These are phyloP conservation scores for Gossypium stocksii DNA, from an alignment of 345 rosid genomes.

Conservation along the genomic window DNA sequence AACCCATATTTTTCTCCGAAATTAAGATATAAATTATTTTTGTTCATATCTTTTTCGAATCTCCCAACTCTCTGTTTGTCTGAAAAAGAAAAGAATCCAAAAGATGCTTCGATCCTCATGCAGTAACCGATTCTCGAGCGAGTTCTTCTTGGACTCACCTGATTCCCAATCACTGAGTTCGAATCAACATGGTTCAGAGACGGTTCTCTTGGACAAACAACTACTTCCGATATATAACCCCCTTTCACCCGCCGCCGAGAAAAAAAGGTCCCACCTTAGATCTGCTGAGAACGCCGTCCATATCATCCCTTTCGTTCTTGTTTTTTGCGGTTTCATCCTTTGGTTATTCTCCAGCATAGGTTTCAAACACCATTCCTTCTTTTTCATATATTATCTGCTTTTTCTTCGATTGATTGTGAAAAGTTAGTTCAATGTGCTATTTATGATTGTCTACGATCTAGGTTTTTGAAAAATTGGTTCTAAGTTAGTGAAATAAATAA, in stretches of 20 bases:
- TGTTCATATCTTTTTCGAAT: not conserved
- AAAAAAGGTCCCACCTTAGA: slow-evolving; percentile 53
- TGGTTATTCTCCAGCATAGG: slow-evolving; percentile 75
- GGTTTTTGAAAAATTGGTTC: not conserved
- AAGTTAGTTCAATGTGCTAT: not conserved
- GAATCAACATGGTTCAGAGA: slow-evolving; percentile 21
- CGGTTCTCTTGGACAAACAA: slow-evolving; percentile 15
- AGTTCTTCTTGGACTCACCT: slow-evolving; percentile 26
- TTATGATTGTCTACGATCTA: not conserved
- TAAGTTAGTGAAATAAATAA: not conserved
- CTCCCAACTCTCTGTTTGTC: not conserved
- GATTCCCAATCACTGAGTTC: slow-evolving; percentile 27
- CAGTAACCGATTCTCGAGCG: slow-evolving; percentile 39
- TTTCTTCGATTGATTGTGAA: not conserved
- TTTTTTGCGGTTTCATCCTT: slow-evolving; percentile 58
- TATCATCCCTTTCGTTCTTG: slow-evolving; percentile 62
- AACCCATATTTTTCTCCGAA: no score
- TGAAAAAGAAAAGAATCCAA: slow-evolving; percentile 9
- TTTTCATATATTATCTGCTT: not conserved
- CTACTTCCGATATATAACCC: slow-evolving; percentile 64
- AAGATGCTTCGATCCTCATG: slow-evolving; percentile 71
- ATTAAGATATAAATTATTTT: no score
- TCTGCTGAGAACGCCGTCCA: slow-evolving; percentile 73
- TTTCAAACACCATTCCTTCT: not conserved
- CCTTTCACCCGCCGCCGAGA: slow-evolving; percentile 54